phyloP scores from a whole-genome alignment of 202 grass and related monocot species.

The Zizania palustris region DNA sequence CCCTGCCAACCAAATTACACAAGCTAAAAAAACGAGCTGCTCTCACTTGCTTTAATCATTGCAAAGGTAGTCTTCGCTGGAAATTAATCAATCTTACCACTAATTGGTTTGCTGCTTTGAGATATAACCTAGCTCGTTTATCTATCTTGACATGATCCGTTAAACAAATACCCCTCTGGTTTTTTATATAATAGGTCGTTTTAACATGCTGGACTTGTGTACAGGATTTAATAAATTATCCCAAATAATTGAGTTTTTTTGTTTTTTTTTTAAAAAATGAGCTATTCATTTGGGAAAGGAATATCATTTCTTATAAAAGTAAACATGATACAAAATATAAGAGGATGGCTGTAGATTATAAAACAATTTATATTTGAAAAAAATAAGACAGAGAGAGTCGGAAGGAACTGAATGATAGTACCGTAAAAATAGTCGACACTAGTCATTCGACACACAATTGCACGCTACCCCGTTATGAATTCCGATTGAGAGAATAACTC shows the following conservation, averaged over 20 bases:
- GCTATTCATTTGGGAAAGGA: no score
- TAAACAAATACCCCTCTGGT: neutral
- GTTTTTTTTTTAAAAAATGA: no score
- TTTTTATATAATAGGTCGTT: no score
- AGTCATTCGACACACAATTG: neutral
- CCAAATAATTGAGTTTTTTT: no score
- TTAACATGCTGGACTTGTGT: no score
- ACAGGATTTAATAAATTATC: no score
- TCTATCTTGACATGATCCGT: neutral
- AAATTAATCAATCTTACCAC: neutral
- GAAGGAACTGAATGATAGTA: no score
- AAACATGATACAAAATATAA: no score
- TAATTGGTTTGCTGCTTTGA: neutral
- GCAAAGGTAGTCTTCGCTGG: neutral
- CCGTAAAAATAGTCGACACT: constrained; percentile 19
- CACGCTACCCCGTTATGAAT: neutral
- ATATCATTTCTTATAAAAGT: no score
- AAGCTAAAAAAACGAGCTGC: neutral
- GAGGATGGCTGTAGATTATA: no score
- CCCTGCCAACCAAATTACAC: constrained; percentile 7
- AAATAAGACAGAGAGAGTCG: no score
- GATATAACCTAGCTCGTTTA: constrained; percentile 3
- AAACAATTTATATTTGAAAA: no score
- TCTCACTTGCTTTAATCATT: constrained; percentile 23
- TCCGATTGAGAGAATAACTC: neutral